Evolutionary conservation across 208 protist genomes (phyloP), one percentile per base, ranked within the genome.

Genomic region (Novymonas esmeraldas): DNA sequence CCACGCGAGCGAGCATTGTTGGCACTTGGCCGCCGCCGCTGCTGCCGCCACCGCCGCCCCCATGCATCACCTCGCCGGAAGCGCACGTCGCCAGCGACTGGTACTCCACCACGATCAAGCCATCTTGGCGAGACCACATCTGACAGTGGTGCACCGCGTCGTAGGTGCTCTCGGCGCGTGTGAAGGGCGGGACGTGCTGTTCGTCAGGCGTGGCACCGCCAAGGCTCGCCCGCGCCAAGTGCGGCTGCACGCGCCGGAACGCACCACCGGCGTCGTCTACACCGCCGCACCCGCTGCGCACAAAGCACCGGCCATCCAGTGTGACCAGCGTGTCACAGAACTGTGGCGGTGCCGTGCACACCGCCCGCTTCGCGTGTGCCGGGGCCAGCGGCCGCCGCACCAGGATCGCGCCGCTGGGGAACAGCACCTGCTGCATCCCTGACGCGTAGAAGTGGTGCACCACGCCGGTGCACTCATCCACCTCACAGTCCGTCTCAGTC

Each of bases 371-470:
- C 16, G 13, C 31, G 38, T 7, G 13, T 36, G 18, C 56, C 16
- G 18, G 28, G 3, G 22, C 11, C 20, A 71, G 22, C 1, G 82
- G 81, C 31, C 80, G 84, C 18, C 84, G 84, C 24, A 76, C 79
- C 41, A 91, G 62, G 13, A 86, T 78, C 6, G 78, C 73, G 42
- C 90, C 90, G 49, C 91, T 81, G 22, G 90, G 75, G 54, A 87
- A 92, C 31, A 91, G 70, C 34, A 75, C 41, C 50, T 92, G 90
- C 44, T 73, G 79, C 18, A 56, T 55, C 26, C 90, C 90, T 1
- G 85, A 94, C 26, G 80, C 68, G 36, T 91, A 95, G 64, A 68
- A 74, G 61, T 85, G 78, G 13, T 65, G 79, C n/a, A 95, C 81
- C 22, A 73, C 72, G 18, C 90, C 90, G 22, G 62, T 72, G 24